Base-by-base conservation (phyloP, 1,284 basidiomycete species). In the Pseudomicrostroma phylloplanum region DNA sequence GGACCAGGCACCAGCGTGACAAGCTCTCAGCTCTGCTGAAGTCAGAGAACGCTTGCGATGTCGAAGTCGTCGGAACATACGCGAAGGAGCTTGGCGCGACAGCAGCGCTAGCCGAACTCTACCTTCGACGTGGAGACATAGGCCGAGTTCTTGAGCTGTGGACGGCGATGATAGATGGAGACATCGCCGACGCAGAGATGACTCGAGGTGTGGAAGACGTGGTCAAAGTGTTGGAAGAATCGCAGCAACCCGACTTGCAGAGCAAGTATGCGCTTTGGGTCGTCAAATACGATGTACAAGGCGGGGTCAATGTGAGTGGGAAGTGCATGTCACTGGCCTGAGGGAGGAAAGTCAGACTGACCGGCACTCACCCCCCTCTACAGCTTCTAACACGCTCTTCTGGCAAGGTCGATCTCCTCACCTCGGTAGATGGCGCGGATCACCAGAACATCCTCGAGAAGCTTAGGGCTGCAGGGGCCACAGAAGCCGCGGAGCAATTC, bases 191-290 rank as follows among this genome's bases (percentile, higher is more conserved):
- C 30, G 19, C 42, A 2, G 42, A 63, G 11, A 64, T 69, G 55
- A 19, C 59, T 11, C 55, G 56, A 1, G 25, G 64, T 2, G 26
- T 68, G 3, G 42, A 61, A 0, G 65, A 67, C 39, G 62, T 77
- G 1, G 67, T 63, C 1, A 26, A n/a, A 3, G 26, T 66, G 26
- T 60, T 73, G 15, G 40, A 55, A 13, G 55, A 55, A 0, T 56
- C 57, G 21, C 56, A 55, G 12, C 66, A 73, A 17, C 39, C 63
- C 0, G 55, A 36, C 4, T 41, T 72, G 40, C 53, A 67, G 6
- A 64, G 66, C 42, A 59, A 63, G 6, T 68, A 70, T 43, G 73
- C 68, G 17, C 63, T 71, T 2, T 72, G 73, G 72, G 67, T 77
- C 6, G 71, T 72, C 1, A 58, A 60, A 26, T 70, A 65, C 17